Base-by-base conservation (phyloP, 345 rosid species). In the Lepidium sativum region DNA sequence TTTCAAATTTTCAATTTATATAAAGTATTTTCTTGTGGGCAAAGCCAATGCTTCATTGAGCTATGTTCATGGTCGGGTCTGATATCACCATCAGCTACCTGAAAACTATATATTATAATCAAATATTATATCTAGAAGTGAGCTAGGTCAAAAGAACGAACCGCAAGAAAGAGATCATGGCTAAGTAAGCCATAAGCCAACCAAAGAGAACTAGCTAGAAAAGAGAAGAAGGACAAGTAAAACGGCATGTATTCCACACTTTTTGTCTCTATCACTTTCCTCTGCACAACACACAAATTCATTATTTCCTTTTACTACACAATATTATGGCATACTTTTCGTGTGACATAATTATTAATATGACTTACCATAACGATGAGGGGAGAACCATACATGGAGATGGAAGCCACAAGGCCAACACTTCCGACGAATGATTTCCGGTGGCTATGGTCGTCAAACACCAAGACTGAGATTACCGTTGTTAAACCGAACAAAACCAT, bases 191-290 rank as follows among this genome's bases (percentile, higher is more conserved):
- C 96, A 71, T 84, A 86, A 4, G 83, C 80, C 81, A 86, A 56
- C 97, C 97, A 89, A 21, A 83, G 74, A 12, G 84, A 63, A 62
- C 87, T 86, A 38, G 97, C 75, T 6, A 87, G 48, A 73, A 89
- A 86, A 29, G 98, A 80, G 84, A 83, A 87, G 62, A 92, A 75
- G 33, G 97, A 89, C 65, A 89, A 65, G 74, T 84, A 79, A 78
- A 92, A 92, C 0, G 98, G 96, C 97, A 92, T 92, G 86, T 80
- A 89, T 59, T 92, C 94, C 74, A 84, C 96, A 31, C 97, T 89
- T 73, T 80, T 85, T 9, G 95, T 87, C 68, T 39, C 57, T 33
- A 92, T 81, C 71, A 89, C 97, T 72, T 74, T 75, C 71, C 66
- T 89, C 98, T 87, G 88, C 83, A 75, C 55, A 60, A 18, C 16